phyloP scores from a whole-genome alignment of 2,329 filamentous ascomycete genomes.

The Cladosporium sp. region DNA sequence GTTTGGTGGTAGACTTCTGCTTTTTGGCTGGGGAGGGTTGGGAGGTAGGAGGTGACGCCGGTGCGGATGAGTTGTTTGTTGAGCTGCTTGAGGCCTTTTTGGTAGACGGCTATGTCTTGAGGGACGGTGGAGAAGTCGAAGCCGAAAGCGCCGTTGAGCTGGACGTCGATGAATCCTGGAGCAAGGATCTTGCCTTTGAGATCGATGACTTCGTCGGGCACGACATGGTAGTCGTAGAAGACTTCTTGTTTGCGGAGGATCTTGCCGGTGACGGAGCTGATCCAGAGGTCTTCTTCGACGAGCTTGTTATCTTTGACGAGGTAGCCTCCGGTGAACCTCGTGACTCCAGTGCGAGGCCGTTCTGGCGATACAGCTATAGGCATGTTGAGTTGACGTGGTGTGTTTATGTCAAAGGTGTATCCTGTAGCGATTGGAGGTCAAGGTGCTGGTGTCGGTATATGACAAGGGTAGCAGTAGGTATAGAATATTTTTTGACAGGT shows the following conservation, averaged over 20 bases:
- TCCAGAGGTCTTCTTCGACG: conserved; percentile 81
- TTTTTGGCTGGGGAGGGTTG: conserved; percentile 79
- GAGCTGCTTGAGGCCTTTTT: conserved; percentile 69
- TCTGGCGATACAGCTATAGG: conserved; percentile 44
- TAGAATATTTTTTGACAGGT: not conserved
- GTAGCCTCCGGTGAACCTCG: conserved; percentile 68
- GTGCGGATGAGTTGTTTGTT: conserved; percentile 73
- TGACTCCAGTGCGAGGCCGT: conserved; percentile 58
- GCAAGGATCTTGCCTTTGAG: conserved; percentile 80
- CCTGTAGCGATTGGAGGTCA: not conserved
- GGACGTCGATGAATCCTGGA: conserved; percentile 85
- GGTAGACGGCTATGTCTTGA: conserved; percentile 63
- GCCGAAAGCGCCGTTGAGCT: conserved; percentile 89
- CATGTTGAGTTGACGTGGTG: conserved; percentile 33
- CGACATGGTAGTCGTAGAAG: conserved; percentile 66
- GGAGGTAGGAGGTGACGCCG: conserved; percentile 85
- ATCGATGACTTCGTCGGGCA: conserved; percentile 75
- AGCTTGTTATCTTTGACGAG: conserved; percentile 69
- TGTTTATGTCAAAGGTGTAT: not conserved
- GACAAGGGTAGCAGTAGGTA: not conserved
- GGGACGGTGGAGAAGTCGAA: conserved; percentile 86
- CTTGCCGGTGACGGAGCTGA: conserved; percentile 78
- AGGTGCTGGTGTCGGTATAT: not conserved
- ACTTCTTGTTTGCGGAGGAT: conserved; percentile 71
- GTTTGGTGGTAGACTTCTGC: conserved; percentile 81